Percentiles rank a stretch among this genome's conserved stretches.
Conservation (phyloP, 2,329 filamentous ascomycete species). For the Colletotrichum graminicola region DNA sequence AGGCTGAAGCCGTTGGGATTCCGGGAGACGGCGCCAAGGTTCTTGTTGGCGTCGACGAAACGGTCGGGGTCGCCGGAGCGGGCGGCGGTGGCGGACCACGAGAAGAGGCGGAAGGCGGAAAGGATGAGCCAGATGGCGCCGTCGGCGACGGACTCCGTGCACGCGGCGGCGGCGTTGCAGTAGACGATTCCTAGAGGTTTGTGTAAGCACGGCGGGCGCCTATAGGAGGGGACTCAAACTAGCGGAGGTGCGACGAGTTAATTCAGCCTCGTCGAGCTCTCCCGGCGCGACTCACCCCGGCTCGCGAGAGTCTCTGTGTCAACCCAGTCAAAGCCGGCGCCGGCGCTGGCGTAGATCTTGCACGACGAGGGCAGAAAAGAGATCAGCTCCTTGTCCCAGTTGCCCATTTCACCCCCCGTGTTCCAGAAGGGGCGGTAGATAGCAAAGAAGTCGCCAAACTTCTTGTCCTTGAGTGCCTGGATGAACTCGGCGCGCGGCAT, state of each 20-base stretch:
- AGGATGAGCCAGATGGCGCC: slow-evolving; percentile 41
- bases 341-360: slow-evolving; percentile 37
- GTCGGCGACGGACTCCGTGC: slow-evolving; percentile 40
- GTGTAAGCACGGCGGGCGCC: background rate
- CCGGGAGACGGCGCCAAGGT: slow-evolving; percentile 33
- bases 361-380: slow-evolving; percentile 37
- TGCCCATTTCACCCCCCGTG: slow-evolving; percentile 40
- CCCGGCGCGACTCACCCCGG: slow-evolving; percentile 18
- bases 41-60: slow-evolving; percentile 40
- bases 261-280: background rate
- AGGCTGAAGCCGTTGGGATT: slow-evolving; percentile 46
- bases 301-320: slow-evolving; percentile 37
- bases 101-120: slow-evolving; percentile 39
- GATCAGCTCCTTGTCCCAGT: slow-evolving; percentile 38
- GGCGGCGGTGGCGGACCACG: slow-evolving; percentile 34
- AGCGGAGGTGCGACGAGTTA: background rate
- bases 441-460: slow-evolving; percentile 39
- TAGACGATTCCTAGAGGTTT: slow-evolving; percentile 10
- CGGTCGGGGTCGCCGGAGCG: slow-evolving; percentile 39
- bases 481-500: slow-evolving; percentile 40
- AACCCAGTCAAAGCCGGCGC: slow-evolving; percentile 38
- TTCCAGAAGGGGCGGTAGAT: slow-evolving; percentile 41
- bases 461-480: slow-evolving; percentile 34
- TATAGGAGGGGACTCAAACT: no score
- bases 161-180: slow-evolving; percentile 38